Evolutionary conservation across 2,329 filamentous ascomycete species (phyloP), one percentile per base, ranked within the genome.

Genomic region (Cladophialophora exuberans): DNA sequence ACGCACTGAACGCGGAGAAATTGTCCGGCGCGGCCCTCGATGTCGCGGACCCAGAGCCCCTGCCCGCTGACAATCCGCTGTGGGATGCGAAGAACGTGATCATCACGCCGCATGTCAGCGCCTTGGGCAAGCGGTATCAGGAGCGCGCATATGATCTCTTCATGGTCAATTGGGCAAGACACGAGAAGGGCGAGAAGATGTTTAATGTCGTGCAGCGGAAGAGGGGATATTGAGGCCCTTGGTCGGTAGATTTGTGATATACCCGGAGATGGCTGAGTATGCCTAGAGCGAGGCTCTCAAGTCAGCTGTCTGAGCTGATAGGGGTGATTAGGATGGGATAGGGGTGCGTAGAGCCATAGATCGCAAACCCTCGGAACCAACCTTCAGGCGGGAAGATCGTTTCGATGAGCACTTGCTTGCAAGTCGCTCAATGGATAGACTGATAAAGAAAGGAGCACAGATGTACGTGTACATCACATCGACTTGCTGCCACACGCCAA

Each of bases 11-110:
- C 35, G 62, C 59, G 0, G 79, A 78, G 0, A 75, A 78, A 1
- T 66, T 89, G 25, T 70, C 76, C 2, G 89, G 89, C 25, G 89
- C 89, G 0, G 88, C 88, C 1, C 71, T 93, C 35, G 89, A 92
- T 67, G 89, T 93, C 1, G 88, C 88, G 1, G 88, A 92, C 57
- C 89, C 89, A 0, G 89, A 93, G 69, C 89, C 89, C 0, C 68
- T 93, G 59, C 87, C 88, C 0, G 71, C 77, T 2, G 82, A 86
- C 3, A 83, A 88, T 66, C 79, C 82, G 59, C 72, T 93, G 46
- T 93, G 88, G 88, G 79, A 75, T 22, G 76, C 85, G 11, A 81
- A 82, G 56, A 90, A 91, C 68, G 76, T 87, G 13, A 80, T 87
- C 47, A 80, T 93, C 41, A 87, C 83, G 60, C 85, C 85, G 56